Evolutionary conservation across 768 basidiomycete genomes (phyloP), one percentile per base, ranked within the genome.

Genomic region (Pleurotus tuber-regium): DNA sequence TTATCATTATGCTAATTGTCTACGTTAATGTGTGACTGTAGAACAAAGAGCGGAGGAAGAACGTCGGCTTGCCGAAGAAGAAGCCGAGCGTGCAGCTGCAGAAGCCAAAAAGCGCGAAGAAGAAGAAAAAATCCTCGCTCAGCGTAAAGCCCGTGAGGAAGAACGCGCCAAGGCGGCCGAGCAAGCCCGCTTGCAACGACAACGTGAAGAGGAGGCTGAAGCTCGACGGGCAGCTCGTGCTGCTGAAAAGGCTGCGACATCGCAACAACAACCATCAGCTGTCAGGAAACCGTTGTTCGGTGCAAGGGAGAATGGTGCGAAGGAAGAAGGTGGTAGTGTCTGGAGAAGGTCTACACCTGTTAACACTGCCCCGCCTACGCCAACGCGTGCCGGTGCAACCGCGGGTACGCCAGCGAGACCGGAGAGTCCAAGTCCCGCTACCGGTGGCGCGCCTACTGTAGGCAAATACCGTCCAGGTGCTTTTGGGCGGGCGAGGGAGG

Each of bases 131-230:
- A 57, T 59, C 0, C 68, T 66, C 1, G 77, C 72, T 1, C 55
- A 69, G 23, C 86, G 87, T 43, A 80, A 77, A 51, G 62, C 76
- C 40, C 83, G 77, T 21, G 75, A 78, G 47, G 68, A 60, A 23
- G 77, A 79, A 51, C 75, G 79, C 33, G 76, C 76, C 12, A 80
- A 76, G 12, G 74, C 72, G 0, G 14, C 66, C 11, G 83, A 88
- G 50, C 66, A 77, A 23, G 83, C 81, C 1, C 80, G 78, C n/a
- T 69, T 75, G 43, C 86, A 81, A 55, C 69, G 67, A 10, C 78
- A 83, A 57, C 78, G 85, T 31, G 89, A 88, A 59, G 83, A 84
- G n/a, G 87, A 89, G 54, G 87, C 87, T 1, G 79, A 79, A 67
- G 71, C 71, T 47, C 71, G 76, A 52, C 30, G 70, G 19, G 54